phyloP scores from a whole-genome alignment of 73 alveolate genomes.

The Uronychia binucleata region DNA sequence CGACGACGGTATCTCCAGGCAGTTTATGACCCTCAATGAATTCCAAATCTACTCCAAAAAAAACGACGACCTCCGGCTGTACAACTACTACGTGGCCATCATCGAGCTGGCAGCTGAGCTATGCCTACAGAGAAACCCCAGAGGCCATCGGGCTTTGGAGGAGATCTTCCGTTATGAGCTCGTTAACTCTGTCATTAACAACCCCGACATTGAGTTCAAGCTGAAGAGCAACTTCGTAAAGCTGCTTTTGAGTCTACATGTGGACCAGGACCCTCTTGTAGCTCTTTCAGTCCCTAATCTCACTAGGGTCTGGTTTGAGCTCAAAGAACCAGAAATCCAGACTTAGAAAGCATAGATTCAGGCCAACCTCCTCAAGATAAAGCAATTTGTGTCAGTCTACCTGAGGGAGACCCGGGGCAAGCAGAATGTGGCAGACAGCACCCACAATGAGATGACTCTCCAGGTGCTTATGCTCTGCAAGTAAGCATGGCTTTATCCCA shows the following conservation, averaged over 20 bases:
- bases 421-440: slow-evolving; percentile 4
- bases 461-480: slow-evolving; percentile 6
- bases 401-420: slow-evolving; percentile 15
- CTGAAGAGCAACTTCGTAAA: slow-evolving; percentile 22
- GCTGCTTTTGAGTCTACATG: slow-evolving; percentile 13
- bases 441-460: slow-evolving; percentile 16
- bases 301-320: slow-evolving; percentile 21
- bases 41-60: slow-evolving; percentile 6
- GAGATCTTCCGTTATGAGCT: slow-evolving; percentile 5
- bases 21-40: neutral
- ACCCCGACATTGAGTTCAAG: slow-evolving; percentile 6
- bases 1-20: slow-evolving; percentile 10
- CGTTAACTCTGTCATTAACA: slow-evolving; percentile 9
- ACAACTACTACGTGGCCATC: slow-evolving; percentile 34
- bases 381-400: slow-evolving; percentile 26
- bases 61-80: slow-evolving; percentile 31
- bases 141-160: neutral
- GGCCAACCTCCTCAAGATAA: neutral
- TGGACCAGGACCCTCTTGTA: slow-evolving; percentile 38
- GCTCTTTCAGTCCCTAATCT: slow-evolving; percentile 16
- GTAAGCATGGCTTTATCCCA: too few relatives aligned
- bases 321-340: neutral
- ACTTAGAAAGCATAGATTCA: slow-evolving; percentile 14
- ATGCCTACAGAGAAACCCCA: slow-evolving; percentile 18
- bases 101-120: slow-evolving; percentile 49